Evolutionary conservation across 108 stramenopile species (phyloP).

Genomic region (Fistulifera pelliculosa): DNA sequence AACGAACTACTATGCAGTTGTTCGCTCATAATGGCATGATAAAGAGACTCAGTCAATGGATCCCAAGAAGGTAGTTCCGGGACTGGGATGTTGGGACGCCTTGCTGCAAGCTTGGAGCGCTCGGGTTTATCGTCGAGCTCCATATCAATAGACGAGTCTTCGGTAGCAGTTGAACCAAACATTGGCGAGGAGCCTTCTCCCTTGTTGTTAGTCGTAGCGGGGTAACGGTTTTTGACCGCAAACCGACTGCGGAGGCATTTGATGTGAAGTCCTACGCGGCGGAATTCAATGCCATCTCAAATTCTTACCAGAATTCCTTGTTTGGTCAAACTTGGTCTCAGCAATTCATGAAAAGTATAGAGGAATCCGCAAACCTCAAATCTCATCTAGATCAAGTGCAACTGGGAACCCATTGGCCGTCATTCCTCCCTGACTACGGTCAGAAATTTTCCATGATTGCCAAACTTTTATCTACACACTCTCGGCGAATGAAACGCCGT

Average conservation of each 20-base stretch:
- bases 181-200: constrained; percentile 2
- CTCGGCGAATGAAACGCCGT: constrained; percentile 31
- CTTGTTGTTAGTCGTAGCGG: constrained; percentile 17
- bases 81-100: constrained; percentile 24
- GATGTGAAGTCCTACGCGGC: constrained; percentile 19
- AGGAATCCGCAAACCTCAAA: not conserved
- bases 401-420: not conserved
- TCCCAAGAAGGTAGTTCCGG: constrained; percentile 12
- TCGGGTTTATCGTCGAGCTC: constrained; percentile 5
- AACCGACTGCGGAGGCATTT: constrained; percentile 4
- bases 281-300: not conserved
- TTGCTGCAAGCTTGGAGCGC: constrained; percentile 10
- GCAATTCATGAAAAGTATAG: constrained; percentile 11
- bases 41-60: constrained; percentile 26
- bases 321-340: constrained; percentile 43
- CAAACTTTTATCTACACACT: constrained; percentile 37
- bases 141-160: constrained; percentile 22
- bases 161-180: constrained; percentile 7
- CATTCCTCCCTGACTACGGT: not conserved
- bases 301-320: not conserved
- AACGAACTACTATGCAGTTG: constrained; percentile 12
- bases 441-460: constrained; percentile 23
- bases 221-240: constrained; percentile 15
- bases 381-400: not conserved
- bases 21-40: constrained; percentile 51